Evolutionary conservation across 441 rosid species (phyloP), one percentile per base, ranked within the genome.

Genomic region (Brassica hybrid): DNA sequence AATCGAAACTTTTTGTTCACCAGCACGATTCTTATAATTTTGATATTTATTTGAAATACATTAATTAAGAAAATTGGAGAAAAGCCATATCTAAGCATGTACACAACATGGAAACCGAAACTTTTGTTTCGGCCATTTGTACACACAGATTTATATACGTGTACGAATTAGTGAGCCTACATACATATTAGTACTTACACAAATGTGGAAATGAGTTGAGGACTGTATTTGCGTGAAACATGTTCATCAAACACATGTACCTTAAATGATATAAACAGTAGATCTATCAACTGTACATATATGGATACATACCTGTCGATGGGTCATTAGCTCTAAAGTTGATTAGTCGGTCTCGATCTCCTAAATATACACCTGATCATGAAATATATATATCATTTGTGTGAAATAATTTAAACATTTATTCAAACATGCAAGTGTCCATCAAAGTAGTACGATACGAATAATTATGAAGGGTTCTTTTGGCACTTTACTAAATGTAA

Each of bases 401-500:
- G 56, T 25, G 17, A 54, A 54, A 13, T 50, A 54, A 13, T 50
- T 41, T 52, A 68, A 30, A 56, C 2, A 8, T 43, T 56, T 79
- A 64, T 43, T 69, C 38, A 65, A 58, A 59, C 76, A 75, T 60
- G 79, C 79, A 80, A 71, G 76, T 65, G 80, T 80, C 83, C 70
- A 75, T 80, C 83, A 66, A 71, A 65, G 57, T 43, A 7, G 79
- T 79, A 79, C 79, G 34, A 80, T 18, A 69, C 67, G 73, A 80
- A 71, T 75, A 65, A 80, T 71, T 14, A 75, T 17, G 72, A 79
- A 70, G 52, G 19, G 59, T 67, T 78, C 70, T 74, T 75, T 66
- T 66, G 76, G 79, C 83, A 75, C 72, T 80, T 80, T 80, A 80
- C 79, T 70, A 75, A 75, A 64, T 75, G 83, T 71, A 75, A 27